These are phyloP conservation scores for Infundibulicybe gibba DNA, from an alignment of 768 basidiomycete species.

Conservation along the genomic window DNA sequence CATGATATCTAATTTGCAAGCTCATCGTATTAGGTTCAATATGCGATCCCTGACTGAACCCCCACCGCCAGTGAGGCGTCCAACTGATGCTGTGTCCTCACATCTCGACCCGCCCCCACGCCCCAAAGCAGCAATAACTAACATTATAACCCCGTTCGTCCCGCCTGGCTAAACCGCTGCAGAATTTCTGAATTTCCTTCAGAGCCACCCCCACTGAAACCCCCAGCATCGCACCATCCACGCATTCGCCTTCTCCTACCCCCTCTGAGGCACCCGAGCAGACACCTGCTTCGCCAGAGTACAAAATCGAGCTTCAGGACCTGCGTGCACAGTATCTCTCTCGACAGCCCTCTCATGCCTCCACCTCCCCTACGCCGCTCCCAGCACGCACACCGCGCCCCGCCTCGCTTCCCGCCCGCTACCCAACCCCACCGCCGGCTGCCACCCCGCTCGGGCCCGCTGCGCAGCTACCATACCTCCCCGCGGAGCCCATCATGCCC, in stretches of 20 bases:
- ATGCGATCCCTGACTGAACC: neutral
- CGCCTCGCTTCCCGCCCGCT: conserved; percentile 15
- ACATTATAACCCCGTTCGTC: too few species aligned
- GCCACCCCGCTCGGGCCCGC: conserved; percentile 49
- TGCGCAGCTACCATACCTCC: conserved; percentile 46
- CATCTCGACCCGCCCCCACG: too few species aligned
- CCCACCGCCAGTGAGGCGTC: conserved; percentile 4
- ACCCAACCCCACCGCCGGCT: conserved; percentile 37
- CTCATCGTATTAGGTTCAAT: neutral
- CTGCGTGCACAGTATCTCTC: neutral
- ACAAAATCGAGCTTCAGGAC: too few species aligned
- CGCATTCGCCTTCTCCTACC: too few species aligned
- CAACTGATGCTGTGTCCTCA: too few species aligned
- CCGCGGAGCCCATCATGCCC: conserved; percentile 37
- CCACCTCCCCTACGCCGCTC: conserved; percentile 4
- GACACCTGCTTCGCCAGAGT: too few species aligned
- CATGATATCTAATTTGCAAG: neutral
- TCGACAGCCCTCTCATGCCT: conserved; percentile 9
- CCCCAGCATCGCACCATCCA: too few species aligned
- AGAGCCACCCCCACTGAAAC: too few species aligned
- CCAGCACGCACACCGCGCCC: conserved; percentile 3
- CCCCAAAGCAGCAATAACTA: too few species aligned
- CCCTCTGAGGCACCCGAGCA: too few species aligned
- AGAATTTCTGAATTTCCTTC: too few species aligned
- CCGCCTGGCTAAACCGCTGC: too few species aligned